A percentile compares a stretch with the other conserved stretches of the same genome.
Evolutionary conservation across 345 rosid species (phyloP).

Genomic region (Triadica sebifera): DNA sequence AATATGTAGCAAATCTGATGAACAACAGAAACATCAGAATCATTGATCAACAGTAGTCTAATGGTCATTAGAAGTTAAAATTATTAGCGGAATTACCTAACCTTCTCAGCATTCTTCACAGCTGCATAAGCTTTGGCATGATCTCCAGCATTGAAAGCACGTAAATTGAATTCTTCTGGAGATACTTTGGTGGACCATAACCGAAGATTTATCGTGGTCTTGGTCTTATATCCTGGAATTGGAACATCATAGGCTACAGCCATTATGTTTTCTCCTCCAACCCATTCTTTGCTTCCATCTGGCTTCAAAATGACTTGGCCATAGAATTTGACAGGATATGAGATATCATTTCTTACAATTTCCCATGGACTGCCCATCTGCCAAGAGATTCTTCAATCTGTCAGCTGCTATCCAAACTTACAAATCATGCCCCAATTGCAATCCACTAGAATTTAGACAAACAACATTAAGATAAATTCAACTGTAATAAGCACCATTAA

Average conservation of each 20-base stretch:
- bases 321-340: conserved; percentile 47
- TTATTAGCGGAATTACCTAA: background rate
- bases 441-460: too few relatives aligned
- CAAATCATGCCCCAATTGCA: background rate
- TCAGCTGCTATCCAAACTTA: background rate
- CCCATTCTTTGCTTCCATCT: conserved; percentile 47
- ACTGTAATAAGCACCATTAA: background rate
- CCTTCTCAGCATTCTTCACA: conserved; percentile 49
- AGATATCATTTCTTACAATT: conserved; percentile 44
- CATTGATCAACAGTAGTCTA: background rate
- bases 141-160: conserved; percentile 42
- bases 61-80: background rate
- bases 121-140: conserved; percentile 51
- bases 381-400: conserved; percentile 10
- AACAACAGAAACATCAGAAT: conserved; percentile 7
- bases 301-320: conserved; percentile 36
- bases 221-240: conserved; percentile 50
- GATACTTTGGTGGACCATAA: conserved; percentile 54
- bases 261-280: conserved; percentile 42
- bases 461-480: background rate
- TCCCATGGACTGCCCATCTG: conserved; percentile 65
- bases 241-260: conserved; percentile 51
- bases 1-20: conserved; percentile 48
- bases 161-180: conserved; percentile 39
- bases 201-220: conserved; percentile 46